A percentile compares a stretch with the other conserved stretches of the same genome.
Evolutionary conservation across 352 stramenopile genomes (phyloP).

Genomic region (Phytopythium helicoides): DNA sequence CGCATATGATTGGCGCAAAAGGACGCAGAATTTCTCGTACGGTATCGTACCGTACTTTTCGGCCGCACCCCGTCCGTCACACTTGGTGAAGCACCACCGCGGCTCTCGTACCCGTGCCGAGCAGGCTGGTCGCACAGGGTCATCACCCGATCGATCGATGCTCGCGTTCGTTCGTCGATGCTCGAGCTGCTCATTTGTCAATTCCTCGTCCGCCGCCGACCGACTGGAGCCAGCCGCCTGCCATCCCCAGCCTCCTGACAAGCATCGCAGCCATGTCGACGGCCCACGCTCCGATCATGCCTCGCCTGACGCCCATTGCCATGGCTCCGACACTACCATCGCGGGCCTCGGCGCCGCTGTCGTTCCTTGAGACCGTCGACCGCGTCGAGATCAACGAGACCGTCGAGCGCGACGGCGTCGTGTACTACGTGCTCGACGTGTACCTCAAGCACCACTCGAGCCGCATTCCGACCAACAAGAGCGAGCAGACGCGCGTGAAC

Average conservation of each 20-base stretch:
- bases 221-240: too few species aligned
- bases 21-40: too few species aligned
- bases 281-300: slow-evolving; percentile 17
- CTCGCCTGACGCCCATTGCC: slow-evolving; percentile 18
- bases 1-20: too few species aligned
- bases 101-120: background rate
- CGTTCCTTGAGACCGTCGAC: slow-evolving; percentile 35
- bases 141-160: background rate
- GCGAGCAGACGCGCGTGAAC: slow-evolving; percentile 13
- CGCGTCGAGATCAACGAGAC: slow-evolving; percentile 41
- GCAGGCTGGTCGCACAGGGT: background rate
- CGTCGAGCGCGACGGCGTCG: slow-evolving; percentile 34
- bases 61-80: background rate
- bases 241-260: background rate
- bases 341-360: slow-evolving; percentile 23
- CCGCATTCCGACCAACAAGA: slow-evolving; percentile 61
- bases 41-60: background rate
- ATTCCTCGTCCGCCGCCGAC: slow-evolving; percentile 16
- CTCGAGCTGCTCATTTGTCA: slow-evolving; percentile 24
- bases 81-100: background rate
- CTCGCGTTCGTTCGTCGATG: background rate
- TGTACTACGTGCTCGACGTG: slow-evolving; percentile 53
- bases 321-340: slow-evolving; percentile 22
- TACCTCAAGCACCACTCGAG: slow-evolving; percentile 53
- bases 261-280: slow-evolving; percentile 17